Evolutionary conservation across 192 early-diverging fungal species (phyloP), one percentile per base, ranked within the genome.

Genomic region (Backusella australiensis): DNA sequence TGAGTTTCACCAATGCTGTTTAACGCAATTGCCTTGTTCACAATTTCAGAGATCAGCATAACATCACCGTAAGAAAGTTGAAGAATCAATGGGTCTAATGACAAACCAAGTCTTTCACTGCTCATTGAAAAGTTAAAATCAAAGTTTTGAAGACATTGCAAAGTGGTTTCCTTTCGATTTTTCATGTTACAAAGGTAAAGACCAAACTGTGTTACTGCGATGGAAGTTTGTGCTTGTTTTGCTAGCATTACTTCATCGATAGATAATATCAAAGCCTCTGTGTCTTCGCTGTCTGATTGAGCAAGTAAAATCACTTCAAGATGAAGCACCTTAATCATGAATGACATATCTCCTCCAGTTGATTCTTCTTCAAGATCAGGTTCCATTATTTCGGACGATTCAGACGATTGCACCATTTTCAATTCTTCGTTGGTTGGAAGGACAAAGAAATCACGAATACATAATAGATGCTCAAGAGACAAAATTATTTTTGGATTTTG

Each of bases 151-250:
- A 99, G 93, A 56, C 98, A 94, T 7, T 91, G 90, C 26, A 97
- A 80, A 12, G 85, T 85, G 0, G 97, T 94, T 46, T 93, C 91
- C 8, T 91, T 86, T 14, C 94, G 85, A 46, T 89, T 90, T 76
- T 95, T 91, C 89, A 98, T 94, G 9, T 88, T 89, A 86, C 96
- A 98, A 32, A 99, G 86, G 36, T 92, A 93, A 88, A 98, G 94
- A 39, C 95, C 93, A 34, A 96, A 86, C 74, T 94, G 91, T 49
- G 95, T 86, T 68, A 96, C 85, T 34, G 88, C 91, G 14, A 96
- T 65, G 2, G 90, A 91, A 71, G 91, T 90, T 35, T 94, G 85
- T 17, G 90, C 85, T 76, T 96, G 93, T 72, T 95, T 93, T 3
- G 90, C 86, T 52, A 97, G 77, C 19, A 94, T 88, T 0, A 98